phyloP scores from a whole-genome alignment of 805 yeast species.

The Yamadazyma insecticola region DNA sequence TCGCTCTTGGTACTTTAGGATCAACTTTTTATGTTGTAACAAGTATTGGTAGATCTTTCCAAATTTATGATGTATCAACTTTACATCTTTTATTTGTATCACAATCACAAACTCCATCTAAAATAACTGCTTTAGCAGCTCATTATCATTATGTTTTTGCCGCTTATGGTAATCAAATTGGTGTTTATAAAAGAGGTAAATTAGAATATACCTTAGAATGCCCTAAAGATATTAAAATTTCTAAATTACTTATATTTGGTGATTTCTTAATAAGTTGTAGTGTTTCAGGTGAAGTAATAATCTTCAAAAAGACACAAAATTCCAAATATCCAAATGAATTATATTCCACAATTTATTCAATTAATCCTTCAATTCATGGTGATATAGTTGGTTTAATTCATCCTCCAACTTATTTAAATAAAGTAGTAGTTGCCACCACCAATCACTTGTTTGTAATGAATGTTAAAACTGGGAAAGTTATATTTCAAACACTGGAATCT shows the following conservation, averaged over 20 bases:
- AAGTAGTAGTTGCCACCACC: constrained; percentile 78
- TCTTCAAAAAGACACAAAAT: constrained; percentile 48
- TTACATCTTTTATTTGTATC: constrained; percentile 84
- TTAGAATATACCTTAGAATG: constrained; percentile 43
- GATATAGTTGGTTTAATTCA: constrained; percentile 66
- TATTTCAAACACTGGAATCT: constrained; percentile 48
- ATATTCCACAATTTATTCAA: constrained; percentile 57
- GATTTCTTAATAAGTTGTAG: constrained; percentile 61
- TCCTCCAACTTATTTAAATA: constrained; percentile 89
- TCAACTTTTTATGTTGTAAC: constrained; percentile 84
- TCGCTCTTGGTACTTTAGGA: constrained; percentile 86
- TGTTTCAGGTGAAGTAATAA: constrained; percentile 38
- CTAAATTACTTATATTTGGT: constrained; percentile 64
- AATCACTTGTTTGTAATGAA: constrained; percentile 60
- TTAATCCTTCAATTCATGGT: constrained; percentile 60
- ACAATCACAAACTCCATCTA: constrained; percentile 64
- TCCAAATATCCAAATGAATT: constrained; percentile 53
- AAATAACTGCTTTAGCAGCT: constrained; percentile 68
- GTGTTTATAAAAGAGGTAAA: constrained; percentile 79
- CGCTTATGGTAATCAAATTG: constrained; percentile 65
- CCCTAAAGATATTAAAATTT: constrained; percentile 36
- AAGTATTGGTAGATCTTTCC: constrained; percentile 84
- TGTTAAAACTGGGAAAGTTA: constrained; percentile 67
- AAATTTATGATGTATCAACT: constrained; percentile 87
- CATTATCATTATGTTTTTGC: constrained; percentile 84